Conservation (phyloP, 768 basidiomycete genomes). For the Boletus eberwhitei region DNA sequence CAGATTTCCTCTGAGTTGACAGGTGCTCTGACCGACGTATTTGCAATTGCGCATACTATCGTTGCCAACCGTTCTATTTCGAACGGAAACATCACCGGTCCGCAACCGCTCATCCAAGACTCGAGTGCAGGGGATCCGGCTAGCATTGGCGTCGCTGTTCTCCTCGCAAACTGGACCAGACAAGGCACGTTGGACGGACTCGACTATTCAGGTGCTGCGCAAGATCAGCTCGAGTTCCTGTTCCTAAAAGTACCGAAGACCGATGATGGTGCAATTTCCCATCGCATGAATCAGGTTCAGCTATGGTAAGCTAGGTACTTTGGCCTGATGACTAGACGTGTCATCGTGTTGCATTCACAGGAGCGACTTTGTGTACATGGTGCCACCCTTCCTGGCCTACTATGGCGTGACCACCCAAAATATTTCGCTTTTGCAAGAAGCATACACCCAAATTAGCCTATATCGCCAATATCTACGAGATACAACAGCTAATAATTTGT, state of each 20-base stretch:
- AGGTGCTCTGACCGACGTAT: slow-evolving; percentile 48
- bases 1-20: slow-evolving; percentile 17
- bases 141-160: slow-evolving; percentile 67
- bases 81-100: slow-evolving; percentile 43
- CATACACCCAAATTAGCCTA: slow-evolving; percentile 67
- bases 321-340: background rate
- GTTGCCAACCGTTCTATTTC: slow-evolving; percentile 46
- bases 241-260: slow-evolving; percentile 57
- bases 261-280: slow-evolving; percentile 76
- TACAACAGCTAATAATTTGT: slow-evolving; percentile 47
- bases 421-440: slow-evolving; percentile 53
- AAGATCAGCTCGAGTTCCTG: slow-evolving; percentile 63
- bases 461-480: slow-evolving; percentile 69
- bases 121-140: slow-evolving; percentile 76
- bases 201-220: slow-evolving; percentile 62
- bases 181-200: slow-evolving; percentile 36
- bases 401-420: slow-evolving; percentile 67
- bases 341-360: slow-evolving; percentile 31
- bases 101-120: slow-evolving; percentile 57
- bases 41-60: slow-evolving; percentile 48
- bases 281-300: slow-evolving; percentile 64
- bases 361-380: slow-evolving; percentile 84
- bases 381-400: slow-evolving; percentile 83
- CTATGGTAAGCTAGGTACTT: slow-evolving; percentile 48
- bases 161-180: slow-evolving; percentile 57